Percentiles rank a stretch among this genome's conserved stretches.
phyloP scores from a whole-genome alignment of 495 filamentous ascomycete species.

The Rostrohypoxylon terebratum region DNA sequence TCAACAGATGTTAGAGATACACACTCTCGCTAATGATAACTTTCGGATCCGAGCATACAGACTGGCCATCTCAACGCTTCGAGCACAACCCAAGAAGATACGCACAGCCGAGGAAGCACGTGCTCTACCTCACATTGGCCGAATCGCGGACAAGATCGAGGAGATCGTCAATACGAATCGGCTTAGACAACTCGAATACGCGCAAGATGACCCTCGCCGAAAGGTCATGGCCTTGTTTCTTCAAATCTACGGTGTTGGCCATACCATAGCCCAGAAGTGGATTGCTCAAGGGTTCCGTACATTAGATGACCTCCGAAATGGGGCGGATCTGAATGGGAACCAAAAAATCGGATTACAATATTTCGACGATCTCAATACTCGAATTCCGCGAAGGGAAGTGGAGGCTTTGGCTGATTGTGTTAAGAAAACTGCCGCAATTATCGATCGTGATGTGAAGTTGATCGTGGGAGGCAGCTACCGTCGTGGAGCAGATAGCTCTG shows the following conservation, averaged over 20 bases:
- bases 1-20: slow-evolving; percentile 85
- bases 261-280: slow-evolving; percentile 78
- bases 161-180: slow-evolving; percentile 84
- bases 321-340: slow-evolving; percentile 74
- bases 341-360: slow-evolving; percentile 84
- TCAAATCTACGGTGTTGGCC: slow-evolving; percentile 83
- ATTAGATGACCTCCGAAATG: slow-evolving; percentile 74
- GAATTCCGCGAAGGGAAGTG: slow-evolving; percentile 86
- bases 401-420: slow-evolving; percentile 76
- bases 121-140: slow-evolving; percentile 76
- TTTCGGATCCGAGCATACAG: slow-evolving; percentile 86
- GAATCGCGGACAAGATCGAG: slow-evolving; percentile 87
- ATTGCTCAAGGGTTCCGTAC: slow-evolving; percentile 79
- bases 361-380: slow-evolving; percentile 83
- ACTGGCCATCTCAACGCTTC: slow-evolving; percentile 78
- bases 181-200: slow-evolving; percentile 77
- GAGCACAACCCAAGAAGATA: slow-evolving; percentile 74
- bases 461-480: slow-evolving; percentile 89
- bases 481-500: slow-evolving; percentile 76
- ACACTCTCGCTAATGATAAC: slow-evolving; percentile 76
- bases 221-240: slow-evolving; percentile 74
- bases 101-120: slow-evolving; percentile 75
- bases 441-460: slow-evolving; percentile 72
- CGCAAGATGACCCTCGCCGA: slow-evolving; percentile 73
- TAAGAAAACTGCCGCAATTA: slow-evolving; percentile 65